These are phyloP conservation scores for Durotheca rogersii DNA, from an alignment of 495 filamentous ascomycete genomes.

Conservation along the genomic window DNA sequence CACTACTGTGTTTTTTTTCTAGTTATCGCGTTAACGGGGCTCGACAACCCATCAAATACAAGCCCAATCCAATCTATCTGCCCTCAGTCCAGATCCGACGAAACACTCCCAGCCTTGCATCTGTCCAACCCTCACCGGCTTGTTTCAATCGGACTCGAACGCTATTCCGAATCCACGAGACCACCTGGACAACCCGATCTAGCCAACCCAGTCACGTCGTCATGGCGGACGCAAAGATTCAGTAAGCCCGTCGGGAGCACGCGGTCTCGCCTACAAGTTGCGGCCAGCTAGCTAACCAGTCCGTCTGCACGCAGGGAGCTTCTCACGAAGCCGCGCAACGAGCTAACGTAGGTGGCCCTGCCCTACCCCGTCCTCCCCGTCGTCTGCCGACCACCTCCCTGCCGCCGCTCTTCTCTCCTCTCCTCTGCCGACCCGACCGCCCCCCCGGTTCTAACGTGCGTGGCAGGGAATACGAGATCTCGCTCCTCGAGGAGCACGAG, in stretches of 20 bases:
- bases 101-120: conserved; percentile 25
- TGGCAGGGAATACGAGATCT: conserved; percentile 81
- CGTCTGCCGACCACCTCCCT: no score
- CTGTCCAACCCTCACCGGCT: conserved; percentile 2
- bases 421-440: no score
- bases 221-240: conserved; percentile 77
- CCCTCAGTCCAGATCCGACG: conserved; percentile 10
- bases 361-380: no score
- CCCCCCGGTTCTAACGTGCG: conserved; percentile 14
- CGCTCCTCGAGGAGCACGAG: conserved; percentile 85
- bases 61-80: conserved; percentile 16
- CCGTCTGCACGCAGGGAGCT: conserved; percentile 61
- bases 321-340: conserved; percentile 73
- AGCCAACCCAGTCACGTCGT: conserved; percentile 28
- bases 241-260: no score
- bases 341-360: conserved; percentile 67
- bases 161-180: conserved; percentile 19
- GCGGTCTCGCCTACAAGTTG: no score
- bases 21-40: conserved; percentile 6
- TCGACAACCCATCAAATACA: neutral
- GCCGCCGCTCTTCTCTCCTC: no score
- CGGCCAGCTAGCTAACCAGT: conserved; percentile 12
- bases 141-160: conserved; percentile 24
- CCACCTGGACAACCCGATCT: neutral
- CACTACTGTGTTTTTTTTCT: no score